Evolutionary conservation across 1,139 yeast species (phyloP).

Genomic region (Starmera stellimalicola): DNA sequence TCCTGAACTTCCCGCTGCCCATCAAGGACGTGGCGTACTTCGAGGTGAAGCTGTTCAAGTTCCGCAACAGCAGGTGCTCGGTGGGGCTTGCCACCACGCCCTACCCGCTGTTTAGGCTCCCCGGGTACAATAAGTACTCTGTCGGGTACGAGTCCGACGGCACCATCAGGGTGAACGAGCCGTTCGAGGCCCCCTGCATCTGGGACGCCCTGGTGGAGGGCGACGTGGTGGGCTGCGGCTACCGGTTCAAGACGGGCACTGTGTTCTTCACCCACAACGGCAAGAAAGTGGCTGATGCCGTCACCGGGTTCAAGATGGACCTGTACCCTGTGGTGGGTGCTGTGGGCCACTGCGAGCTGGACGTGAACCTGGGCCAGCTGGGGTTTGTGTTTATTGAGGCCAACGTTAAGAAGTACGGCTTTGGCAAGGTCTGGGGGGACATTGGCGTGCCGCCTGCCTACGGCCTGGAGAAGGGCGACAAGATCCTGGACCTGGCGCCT

Average conservation of each 20-base stretch:
- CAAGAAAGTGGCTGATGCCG: constrained; percentile 68
- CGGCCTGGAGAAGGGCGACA: constrained; percentile 40
- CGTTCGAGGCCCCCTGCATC: constrained; percentile 60
- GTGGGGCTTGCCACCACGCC: constrained; percentile 85
- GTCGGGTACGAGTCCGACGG: constrained; percentile 88
- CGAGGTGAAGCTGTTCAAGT: constrained; percentile 57
- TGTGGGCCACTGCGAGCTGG: constrained; percentile 50
- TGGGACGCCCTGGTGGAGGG: constrained; percentile 72
- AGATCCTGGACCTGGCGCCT: constrained; percentile 62
- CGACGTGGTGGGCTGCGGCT: constrained; percentile 85
- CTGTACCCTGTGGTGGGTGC: constrained; percentile 78
- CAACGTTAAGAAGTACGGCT: constrained; percentile 85
- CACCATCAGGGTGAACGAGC: constrained; percentile 69
- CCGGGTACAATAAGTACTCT: constrained; percentile 74
- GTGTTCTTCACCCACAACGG: constrained; percentile 81
- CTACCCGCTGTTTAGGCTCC: constrained; percentile 80
- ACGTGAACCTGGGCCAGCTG: constrained; percentile 72
- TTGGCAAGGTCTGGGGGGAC: constrained; percentile 67
- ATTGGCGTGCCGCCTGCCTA: constrained; percentile 75
- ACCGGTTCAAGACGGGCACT: constrained; percentile 62
- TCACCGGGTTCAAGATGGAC: constrained; percentile 71
- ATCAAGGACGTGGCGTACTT: constrained; percentile 58
- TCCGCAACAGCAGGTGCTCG: constrained; percentile 32
- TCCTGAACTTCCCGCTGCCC: constrained; percentile 58
- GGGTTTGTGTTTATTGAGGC: constrained; percentile 90